Evolutionary conservation across 2,329 filamentous ascomycete species (phyloP).

Genomic region (Fusarium gaditjirri): DNA sequence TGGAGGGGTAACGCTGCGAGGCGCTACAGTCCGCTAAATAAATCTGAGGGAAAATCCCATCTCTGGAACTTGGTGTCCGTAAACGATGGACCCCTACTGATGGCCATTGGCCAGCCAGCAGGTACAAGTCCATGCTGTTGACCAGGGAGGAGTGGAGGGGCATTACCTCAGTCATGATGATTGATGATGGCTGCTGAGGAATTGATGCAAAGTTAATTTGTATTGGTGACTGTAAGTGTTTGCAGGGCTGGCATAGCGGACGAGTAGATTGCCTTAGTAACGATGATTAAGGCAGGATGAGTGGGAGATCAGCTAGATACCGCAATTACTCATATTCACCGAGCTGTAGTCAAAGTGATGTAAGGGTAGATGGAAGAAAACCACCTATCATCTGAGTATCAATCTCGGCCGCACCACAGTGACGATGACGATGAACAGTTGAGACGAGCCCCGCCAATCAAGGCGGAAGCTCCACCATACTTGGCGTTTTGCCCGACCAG

Average conservation of each 20-base stretch:
- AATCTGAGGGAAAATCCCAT: conserved; percentile 23
- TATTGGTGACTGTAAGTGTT: not conserved
- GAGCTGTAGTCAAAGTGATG: not conserved
- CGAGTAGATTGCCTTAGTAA: not conserved
- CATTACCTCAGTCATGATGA: conserved; percentile 41
- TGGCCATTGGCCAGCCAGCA: conserved; percentile 17
- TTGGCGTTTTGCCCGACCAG: conserved; percentile 40
- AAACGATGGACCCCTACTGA: conserved; percentile 35
- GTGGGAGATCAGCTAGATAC: not conserved
- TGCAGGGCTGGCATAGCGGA: not conserved
- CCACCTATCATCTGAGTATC: conserved; percentile 11
- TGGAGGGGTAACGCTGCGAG: conserved; percentile 32
- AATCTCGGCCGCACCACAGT: conserved; percentile 31
- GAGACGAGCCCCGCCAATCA: conserved; percentile 42
- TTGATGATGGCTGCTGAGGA: conserved; percentile 16
- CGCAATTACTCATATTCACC: conserved; percentile 4
- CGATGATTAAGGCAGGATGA: not conserved
- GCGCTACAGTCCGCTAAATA: conserved; percentile 11
- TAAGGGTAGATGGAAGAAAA: conserved; percentile 23
- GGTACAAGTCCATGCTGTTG: not conserved
- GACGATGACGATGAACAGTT: conserved; percentile 45
- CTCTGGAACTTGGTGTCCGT: conserved; percentile 45
- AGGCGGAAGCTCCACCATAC: conserved; percentile 41
- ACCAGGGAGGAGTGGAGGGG: conserved; percentile 33
- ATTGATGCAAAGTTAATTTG: conserved; percentile 20